These are phyloP conservation scores for Xylaria sp. DNA, from an alignment of 2,329 filamentous ascomycete genomes.

Conservation along the genomic window DNA sequence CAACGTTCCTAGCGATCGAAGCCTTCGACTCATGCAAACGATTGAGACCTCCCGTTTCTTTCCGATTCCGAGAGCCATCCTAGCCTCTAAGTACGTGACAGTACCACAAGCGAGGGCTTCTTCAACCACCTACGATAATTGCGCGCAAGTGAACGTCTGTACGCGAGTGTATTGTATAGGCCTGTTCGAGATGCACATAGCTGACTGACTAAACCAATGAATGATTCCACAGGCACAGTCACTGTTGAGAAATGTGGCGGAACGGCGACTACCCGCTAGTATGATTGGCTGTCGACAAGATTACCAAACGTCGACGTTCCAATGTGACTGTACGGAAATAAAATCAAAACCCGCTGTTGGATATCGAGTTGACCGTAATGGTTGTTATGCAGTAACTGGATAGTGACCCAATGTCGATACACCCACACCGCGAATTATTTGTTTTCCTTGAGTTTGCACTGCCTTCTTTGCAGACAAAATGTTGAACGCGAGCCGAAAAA, in stretches of 20 bases:
- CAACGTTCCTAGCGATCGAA: neutral
- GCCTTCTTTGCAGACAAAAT: slow-evolving; percentile 5
- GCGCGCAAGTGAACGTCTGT: neutral
- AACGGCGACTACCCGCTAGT: neutral
- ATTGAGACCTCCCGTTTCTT: neutral
- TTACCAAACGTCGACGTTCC: neutral
- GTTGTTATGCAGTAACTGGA: neutral
- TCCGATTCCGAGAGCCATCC: neutral
- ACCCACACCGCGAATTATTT: neutral
- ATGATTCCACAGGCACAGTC: neutral
- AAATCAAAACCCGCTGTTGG: neutral
- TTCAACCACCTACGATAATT: neutral
- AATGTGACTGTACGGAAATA: neutral
- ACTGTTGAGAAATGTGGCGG: neutral
- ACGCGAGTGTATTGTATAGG: neutral
- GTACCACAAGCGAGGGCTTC: neutral
- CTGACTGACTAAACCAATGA: neutral
- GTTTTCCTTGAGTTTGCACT: neutral
- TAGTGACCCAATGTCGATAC: neutral
- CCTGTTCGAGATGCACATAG: neutral
- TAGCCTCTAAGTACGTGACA: neutral
- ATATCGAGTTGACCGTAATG: neutral
- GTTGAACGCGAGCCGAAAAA: slow-evolving; percentile 1
- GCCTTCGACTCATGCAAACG: neutral
- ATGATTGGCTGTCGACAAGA: neutral